Conservation (phyloP, 768 basidiomycete species). For the Pisolithus tinctorius region DNA sequence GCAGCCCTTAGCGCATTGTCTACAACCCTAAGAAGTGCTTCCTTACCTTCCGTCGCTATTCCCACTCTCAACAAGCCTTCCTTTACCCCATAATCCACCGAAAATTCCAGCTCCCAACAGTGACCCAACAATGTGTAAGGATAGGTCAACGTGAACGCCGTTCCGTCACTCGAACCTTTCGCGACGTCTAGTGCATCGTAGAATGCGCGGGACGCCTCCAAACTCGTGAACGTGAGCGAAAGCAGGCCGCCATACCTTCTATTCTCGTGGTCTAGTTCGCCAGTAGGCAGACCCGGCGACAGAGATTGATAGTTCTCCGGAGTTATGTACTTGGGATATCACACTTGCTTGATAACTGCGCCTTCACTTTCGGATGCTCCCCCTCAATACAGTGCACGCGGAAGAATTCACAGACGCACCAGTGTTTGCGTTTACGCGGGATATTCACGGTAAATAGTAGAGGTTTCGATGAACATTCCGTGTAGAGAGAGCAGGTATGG, state of each 20-base stretch:
- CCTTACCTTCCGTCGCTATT: conserved; percentile 77
- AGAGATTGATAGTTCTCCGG: conserved; percentile 60
- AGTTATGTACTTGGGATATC: conserved; percentile 82
- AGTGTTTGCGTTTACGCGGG: conserved; percentile 76
- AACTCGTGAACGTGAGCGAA: conserved; percentile 28
- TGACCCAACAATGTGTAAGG: conserved; percentile 93
- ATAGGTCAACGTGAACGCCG: conserved; percentile 92
- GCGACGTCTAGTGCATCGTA: conserved; percentile 75
- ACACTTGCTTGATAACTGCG: conserved; percentile 68
- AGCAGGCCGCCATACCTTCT: conserved; percentile 81
- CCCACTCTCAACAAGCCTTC: conserved; percentile 77
- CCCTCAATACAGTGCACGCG: conserved; percentile 46
- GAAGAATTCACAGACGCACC: conserved; percentile 74
- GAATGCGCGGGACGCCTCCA: conserved; percentile 65
- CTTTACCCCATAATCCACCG: conserved; percentile 80
- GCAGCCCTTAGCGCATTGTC: conserved; percentile 62
- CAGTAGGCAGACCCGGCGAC: conserved; percentile 38
- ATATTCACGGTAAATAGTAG: conserved; percentile 82
- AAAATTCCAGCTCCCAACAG: conserved; percentile 87
- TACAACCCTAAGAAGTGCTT: conserved; percentile 51
- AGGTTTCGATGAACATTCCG: conserved; percentile 95
- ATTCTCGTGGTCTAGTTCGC: neutral
- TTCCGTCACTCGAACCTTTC: conserved; percentile 90
- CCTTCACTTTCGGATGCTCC: neutral
- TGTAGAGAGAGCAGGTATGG: conserved; percentile 80